Percentiles rank a stretch among this genome's conserved stretches.
phyloP scores from a whole-genome alignment of 768 basidiomycete species.

The Candolleomyces aberdarensis region DNA sequence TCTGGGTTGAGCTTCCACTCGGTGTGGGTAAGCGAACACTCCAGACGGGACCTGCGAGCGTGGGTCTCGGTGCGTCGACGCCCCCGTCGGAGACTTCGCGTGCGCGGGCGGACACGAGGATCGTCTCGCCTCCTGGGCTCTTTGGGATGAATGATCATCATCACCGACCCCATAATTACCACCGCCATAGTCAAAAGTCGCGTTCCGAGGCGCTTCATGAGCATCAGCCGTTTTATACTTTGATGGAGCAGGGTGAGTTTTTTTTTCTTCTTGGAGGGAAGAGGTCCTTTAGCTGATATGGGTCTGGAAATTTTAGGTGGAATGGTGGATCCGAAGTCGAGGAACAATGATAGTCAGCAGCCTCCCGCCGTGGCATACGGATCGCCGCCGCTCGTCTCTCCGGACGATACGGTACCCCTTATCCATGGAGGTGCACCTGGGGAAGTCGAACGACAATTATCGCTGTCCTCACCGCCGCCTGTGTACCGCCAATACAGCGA shows the following conservation, averaged over 20 bases:
- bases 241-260: conserved; percentile 50
- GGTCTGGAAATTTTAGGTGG: not conserved
- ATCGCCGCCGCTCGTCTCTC: not conserved
- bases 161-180: too few species aligned
- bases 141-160: not conserved
- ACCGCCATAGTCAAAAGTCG: not conserved
- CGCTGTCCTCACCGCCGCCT: too few species aligned
- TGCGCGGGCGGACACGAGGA: not conserved
- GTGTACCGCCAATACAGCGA: too few species aligned
- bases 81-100: not conserved
- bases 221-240: conserved; percentile 52
- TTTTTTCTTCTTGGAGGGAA: not conserved
- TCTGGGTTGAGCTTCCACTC: conserved; percentile 86
- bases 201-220: conserved; percentile 25
- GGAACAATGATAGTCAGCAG: not conserved
- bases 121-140: not conserved
- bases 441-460: too few species aligned
- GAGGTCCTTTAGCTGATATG: not conserved
- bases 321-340: not conserved
- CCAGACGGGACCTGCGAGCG: conserved; percentile 13
- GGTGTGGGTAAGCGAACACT: conserved; percentile 63
- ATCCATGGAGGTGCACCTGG: too few species aligned
- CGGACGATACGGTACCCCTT: too few species aligned
- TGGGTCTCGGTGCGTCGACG: not conserved
- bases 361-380: not conserved